Conservation (phyloP, 1,284 basidiomycete genomes). For the Ganoderma meredithae region DNA sequence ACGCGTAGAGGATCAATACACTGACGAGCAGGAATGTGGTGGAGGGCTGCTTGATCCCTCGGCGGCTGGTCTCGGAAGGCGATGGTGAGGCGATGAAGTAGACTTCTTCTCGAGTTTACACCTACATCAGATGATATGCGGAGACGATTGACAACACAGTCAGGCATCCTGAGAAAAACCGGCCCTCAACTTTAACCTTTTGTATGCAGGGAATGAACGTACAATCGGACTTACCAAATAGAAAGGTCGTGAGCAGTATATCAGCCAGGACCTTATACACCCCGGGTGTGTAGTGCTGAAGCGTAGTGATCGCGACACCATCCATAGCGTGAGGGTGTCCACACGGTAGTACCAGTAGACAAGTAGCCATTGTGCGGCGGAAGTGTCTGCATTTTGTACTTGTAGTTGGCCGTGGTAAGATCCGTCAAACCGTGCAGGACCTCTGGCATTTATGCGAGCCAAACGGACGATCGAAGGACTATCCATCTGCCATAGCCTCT, state of each 20-base stretch:
- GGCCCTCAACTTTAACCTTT: neutral
- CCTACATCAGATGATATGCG: neutral
- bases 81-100: neutral
- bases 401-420: neutral
- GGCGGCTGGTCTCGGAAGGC: neutral
- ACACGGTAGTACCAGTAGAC: no score
- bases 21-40: constrained; percentile 1
- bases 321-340: neutral
- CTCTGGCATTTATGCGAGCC: neutral
- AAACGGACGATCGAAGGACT: neutral
- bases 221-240: neutral
- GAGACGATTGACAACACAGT: neutral
- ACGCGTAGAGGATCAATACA: neutral
- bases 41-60: neutral
- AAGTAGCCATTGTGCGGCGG: no score
- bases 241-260: neutral
- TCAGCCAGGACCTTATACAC: neutral
- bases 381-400: neutral
- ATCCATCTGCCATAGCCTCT: neutral
- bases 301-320: neutral
- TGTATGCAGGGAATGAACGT: neutral
- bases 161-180: neutral
- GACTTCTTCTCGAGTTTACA: neutral
- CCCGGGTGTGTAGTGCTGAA: neutral
- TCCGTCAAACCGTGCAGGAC: neutral